phyloP scores from a whole-genome alignment of 2,329 filamentous ascomycete genomes.

The Albophoma yamanashiensis region DNA sequence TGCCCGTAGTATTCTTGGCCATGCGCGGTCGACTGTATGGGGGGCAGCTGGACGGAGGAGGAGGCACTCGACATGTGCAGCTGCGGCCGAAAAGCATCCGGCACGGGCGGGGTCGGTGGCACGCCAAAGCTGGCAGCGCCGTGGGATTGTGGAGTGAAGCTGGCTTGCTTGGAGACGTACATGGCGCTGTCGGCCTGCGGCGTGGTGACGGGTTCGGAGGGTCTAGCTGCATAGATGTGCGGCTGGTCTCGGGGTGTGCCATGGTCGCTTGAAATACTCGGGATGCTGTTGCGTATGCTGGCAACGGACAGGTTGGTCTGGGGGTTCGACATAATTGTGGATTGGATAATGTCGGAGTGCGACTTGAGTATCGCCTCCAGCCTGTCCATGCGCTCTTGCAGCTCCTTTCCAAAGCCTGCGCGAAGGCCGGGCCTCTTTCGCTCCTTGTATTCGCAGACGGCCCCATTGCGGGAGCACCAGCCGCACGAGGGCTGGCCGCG shows the following conservation, averaged over 20 bases:
- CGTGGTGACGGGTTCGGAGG: constrained; percentile 37
- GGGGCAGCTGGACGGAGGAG: constrained; percentile 20
- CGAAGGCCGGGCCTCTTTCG: constrained; percentile 56
- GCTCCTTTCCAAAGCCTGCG: constrained; percentile 60
- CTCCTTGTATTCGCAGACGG: constrained; percentile 57
- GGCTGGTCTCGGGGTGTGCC: constrained; percentile 40
- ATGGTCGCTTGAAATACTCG: constrained; percentile 43
- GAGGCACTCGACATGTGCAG: constrained; percentile 29
- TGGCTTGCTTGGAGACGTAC: constrained; percentile 50
- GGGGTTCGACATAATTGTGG: constrained; percentile 31
- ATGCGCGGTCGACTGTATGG: constrained; percentile 28
- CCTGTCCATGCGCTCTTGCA: constrained; percentile 61
- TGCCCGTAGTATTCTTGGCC: constrained; percentile 40
- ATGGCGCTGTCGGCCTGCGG: constrained; percentile 46
- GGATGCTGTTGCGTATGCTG: constrained; percentile 37
- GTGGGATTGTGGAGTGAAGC: constrained; percentile 34
- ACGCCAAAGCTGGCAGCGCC: constrained; percentile 37
- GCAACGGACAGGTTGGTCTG: constrained; percentile 18
- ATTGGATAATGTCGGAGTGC: constrained; percentile 57
- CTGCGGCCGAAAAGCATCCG: constrained; percentile 38
- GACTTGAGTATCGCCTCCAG: constrained; percentile 55
- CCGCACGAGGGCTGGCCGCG: constrained; percentile 62
- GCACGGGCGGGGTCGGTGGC: constrained; percentile 32
- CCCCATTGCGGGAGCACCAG: constrained; percentile 55
- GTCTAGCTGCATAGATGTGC: constrained; percentile 29